Conservation (phyloP, 2,329 filamentous ascomycete species). For the Bipolaris sorokiniana region DNA sequence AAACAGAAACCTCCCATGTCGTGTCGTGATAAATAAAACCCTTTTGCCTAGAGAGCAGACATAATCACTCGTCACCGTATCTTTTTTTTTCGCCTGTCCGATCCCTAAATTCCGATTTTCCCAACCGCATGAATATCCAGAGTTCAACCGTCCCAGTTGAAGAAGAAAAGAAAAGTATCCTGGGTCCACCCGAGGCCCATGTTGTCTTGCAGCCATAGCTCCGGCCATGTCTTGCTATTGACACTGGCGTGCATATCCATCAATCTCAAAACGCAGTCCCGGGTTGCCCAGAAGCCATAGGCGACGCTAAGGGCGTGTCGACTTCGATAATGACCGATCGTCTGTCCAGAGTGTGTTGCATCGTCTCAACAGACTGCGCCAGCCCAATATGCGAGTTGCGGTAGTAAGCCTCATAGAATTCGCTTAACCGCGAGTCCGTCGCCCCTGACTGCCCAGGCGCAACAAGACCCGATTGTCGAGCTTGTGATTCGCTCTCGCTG, state of each 20-base stretch:
- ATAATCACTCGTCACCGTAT: slow-evolving; percentile 3
- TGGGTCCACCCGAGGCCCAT: background rate
- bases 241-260: background rate
- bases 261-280: slow-evolving; percentile 28
- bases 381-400: slow-evolving; percentile 34
- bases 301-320: slow-evolving; percentile 35
- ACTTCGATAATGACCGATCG: slow-evolving; percentile 40
- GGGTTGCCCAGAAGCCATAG: slow-evolving; percentile 25
- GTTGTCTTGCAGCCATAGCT: background rate
- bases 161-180: background rate
- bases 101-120: background rate
- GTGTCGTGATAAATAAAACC: background rate
- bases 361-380: slow-evolving; percentile 12
- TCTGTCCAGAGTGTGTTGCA: slow-evolving; percentile 24
- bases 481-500: slow-evolving; percentile 23
- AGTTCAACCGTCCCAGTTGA: background rate
- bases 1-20: background rate
- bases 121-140: background rate
- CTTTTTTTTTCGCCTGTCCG: background rate
- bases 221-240: background rate
- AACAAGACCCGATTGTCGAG: slow-evolving; percentile 23
- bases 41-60: background rate
- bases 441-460: slow-evolving; percentile 19
- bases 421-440: slow-evolving; percentile 42
- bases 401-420: slow-evolving; percentile 52